Base-by-base conservation (phyloP, 2,329 filamentous ascomycete species). In the Fusarium citri region DNA sequence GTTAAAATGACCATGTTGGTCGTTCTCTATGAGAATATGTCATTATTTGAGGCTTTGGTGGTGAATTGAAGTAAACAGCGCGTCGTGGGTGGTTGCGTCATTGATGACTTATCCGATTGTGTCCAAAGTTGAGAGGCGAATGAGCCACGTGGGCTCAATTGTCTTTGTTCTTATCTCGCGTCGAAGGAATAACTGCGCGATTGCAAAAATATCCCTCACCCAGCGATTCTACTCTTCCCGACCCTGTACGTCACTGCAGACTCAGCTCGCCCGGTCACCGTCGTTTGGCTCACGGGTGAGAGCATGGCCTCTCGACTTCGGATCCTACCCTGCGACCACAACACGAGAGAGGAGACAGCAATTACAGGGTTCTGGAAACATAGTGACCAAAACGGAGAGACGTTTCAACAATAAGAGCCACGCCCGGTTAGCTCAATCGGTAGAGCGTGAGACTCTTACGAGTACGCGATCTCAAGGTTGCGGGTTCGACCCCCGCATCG, bases 391-490 rank as follows among this genome's bases (percentile, higher is more conserved):
- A 6, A 1, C 0, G 12, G 6, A 1, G 0, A 0, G 0, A 0
- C 0, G 1, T 1, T 1, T 11, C 1, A 65, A 25, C 2, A 59
- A 41, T 20, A 40, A 55, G 55, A 66, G 62, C 55, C 78, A 79
- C 79, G 77, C 78, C 77, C 79, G 74, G 73, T 74, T 76, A 75
- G 74, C 72, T 77, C 74, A 76, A 77, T 77, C 76, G 76, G 75
- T 89, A 90, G 88, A 90, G 87, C 87, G 87, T 89, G 84, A 88
- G 88, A 89, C 88, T 90, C 88, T 86, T 85, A 86, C 26, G 74
- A 76, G 75, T 74, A 68, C 75, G 59, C 75, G 53, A 85, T 85
- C 84, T 86, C 82, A 85, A 86, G 84, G 83, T 82, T 85, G 83
- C 82, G 83, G 84, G 86, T 87, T 86, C 83, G 83, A 85, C 78